These are phyloP conservation scores for Tillandsia fasciculata DNA, from an alignment of 176 grass and related monocot species.

Conservation along the genomic window DNA sequence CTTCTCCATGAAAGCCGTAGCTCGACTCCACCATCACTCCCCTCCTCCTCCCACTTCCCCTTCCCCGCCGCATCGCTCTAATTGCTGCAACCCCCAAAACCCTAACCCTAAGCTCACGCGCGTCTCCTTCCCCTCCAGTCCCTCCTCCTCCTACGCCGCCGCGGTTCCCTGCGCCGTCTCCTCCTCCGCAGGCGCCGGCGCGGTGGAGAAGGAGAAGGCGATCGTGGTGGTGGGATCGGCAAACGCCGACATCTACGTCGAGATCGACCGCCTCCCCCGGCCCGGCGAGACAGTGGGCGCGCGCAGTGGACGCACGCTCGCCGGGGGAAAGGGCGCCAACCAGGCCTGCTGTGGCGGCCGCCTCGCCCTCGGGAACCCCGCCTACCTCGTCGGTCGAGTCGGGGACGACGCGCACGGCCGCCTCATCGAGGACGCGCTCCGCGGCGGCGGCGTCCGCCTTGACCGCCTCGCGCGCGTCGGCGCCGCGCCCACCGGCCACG, in stretches of 20 bases:
- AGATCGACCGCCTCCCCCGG: conserved; percentile 73
- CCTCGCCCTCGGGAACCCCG: conserved; percentile 36
- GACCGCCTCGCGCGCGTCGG: conserved; percentile 45
- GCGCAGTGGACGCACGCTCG: conserved; percentile 36
- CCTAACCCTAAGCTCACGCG: conserved; percentile 1
- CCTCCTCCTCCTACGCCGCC: background rate
- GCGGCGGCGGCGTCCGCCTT: conserved; percentile 44
- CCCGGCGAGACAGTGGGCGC: conserved; percentile 68
- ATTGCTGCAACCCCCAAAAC: background rate
- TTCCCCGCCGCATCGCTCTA: conserved; percentile 8
- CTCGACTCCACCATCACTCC: conserved; percentile 15
- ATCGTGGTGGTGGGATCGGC: conserved; percentile 90
- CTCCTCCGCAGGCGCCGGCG: background rate
- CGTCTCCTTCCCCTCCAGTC: conserved; percentile 35
- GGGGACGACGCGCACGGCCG: conserved; percentile 79
- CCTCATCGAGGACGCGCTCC: conserved; percentile 66
- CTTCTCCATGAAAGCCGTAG: conserved; percentile 28
- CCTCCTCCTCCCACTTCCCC: conserved; percentile 5
- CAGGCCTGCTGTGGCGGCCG: conserved; percentile 80
- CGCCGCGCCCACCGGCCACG: conserved; percentile 61
- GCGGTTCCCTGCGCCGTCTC: background rate
- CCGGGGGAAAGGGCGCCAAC: conserved; percentile 64
- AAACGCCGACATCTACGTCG: conserved; percentile 97
- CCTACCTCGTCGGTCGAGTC: conserved; percentile 76
- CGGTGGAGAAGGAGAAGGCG: conserved; percentile 20